Conservation (phyloP, 176 grass and related monocot species). For the Hordeum marinum region DNA sequence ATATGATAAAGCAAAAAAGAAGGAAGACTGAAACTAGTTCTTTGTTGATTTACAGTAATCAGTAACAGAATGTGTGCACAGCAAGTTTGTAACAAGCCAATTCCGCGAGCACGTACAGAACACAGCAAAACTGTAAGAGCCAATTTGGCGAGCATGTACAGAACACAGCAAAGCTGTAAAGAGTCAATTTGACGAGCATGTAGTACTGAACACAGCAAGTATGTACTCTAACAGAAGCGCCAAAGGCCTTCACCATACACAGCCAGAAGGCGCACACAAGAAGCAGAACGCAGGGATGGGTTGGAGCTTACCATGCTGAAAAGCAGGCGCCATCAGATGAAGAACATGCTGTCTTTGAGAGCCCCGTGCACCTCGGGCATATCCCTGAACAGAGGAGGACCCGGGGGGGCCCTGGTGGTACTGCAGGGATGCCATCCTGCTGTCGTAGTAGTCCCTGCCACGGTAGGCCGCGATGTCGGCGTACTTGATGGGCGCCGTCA, state of each 20-base stretch:
- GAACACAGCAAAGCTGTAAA: not conserved
- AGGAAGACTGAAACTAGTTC: not conserved
- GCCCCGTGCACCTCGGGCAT: conserved; percentile 30
- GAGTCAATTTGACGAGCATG: not conserved
- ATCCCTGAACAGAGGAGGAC: not conserved
- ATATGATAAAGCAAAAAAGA: not conserved
- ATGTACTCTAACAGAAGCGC: not conserved
- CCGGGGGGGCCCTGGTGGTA: not conserved
- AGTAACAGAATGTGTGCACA: not conserved
- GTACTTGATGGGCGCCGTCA: conserved; percentile 55
- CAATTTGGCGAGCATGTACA: not conserved
- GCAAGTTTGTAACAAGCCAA: not conserved
- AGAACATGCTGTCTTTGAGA: conserved; percentile 49
- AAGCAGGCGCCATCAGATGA: conserved; percentile 28
- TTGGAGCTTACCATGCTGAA: not conserved
- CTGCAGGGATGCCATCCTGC: not conserved
- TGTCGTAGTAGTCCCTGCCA: conserved; percentile 49
- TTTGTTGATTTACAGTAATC: not conserved
- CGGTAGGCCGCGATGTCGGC: conserved; percentile 56
- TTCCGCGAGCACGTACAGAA: not conserved
- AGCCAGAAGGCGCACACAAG: not conserved
- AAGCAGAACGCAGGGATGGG: not conserved
- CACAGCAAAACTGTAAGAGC: not conserved
- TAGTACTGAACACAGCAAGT: not conserved
- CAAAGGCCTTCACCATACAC: not conserved